phyloP scores from a whole-genome alignment of 345 rosid genomes.

The Rhodomyrtus tomentosa region DNA sequence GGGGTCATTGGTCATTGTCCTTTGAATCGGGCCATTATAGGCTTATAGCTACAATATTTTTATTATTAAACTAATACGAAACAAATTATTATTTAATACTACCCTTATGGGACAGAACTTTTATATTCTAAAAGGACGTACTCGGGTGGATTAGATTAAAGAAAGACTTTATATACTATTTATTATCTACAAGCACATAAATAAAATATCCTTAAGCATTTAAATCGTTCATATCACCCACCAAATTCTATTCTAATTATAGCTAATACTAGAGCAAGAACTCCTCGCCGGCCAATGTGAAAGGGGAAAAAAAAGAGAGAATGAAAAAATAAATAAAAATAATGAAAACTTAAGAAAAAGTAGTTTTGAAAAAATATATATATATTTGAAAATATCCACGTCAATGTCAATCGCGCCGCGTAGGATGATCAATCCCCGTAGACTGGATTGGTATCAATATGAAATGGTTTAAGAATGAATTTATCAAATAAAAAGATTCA shows the following conservation, averaged over 20 bases:
- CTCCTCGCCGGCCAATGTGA: neutral
- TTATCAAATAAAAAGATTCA: too few relatives aligned
- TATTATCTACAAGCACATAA: neutral
- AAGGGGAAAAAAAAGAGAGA: too few relatives aligned
- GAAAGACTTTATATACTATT: neutral
- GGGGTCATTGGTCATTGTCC: neutral
- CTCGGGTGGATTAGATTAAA: too few relatives aligned
- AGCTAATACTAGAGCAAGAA: neutral
- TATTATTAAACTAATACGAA: neutral
- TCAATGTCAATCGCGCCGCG: too few relatives aligned
- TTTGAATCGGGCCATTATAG: neutral
- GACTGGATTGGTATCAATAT: too few relatives aligned
- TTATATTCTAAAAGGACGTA: neutral
- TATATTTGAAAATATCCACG: too few relatives aligned
- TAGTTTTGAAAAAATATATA: too few relatives aligned
- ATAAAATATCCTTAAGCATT: neutral
- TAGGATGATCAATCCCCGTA: too few relatives aligned
- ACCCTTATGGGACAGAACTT: neutral
- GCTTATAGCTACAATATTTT: neutral
- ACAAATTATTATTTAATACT: neutral
- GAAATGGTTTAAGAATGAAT: too few relatives aligned
- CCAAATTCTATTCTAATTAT: neutral
- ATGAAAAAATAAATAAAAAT: too few relatives aligned
- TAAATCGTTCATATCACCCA: neutral
- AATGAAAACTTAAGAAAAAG: too few relatives aligned